Percentiles rank a stretch among this genome's conserved stretches.
phyloP scores from a whole-genome alignment of 1,284 basidiomycete species.

The Macrocystidia cucumis region DNA sequence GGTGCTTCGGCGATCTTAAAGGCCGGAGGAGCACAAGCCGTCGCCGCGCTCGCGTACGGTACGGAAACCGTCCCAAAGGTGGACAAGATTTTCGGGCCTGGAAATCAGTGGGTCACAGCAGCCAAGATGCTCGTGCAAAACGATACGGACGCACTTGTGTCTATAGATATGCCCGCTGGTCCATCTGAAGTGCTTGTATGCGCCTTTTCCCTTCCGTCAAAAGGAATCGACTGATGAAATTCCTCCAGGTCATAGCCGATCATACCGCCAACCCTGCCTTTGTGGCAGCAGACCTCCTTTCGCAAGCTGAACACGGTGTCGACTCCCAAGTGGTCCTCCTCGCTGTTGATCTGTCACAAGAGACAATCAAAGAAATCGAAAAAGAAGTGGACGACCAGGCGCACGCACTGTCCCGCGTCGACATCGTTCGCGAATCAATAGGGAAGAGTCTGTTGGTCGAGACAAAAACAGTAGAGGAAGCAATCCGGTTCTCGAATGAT shows the following conservation, averaged over 20 bases:
- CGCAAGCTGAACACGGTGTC: constrained; percentile 96
- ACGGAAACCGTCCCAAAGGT: constrained; percentile 97
- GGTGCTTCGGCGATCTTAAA: constrained; percentile 87
- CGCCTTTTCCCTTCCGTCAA: constrained; percentile 12
- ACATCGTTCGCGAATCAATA: constrained; percentile 89
- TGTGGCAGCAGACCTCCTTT: constrained; percentile 94
- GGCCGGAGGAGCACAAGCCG: constrained; percentile 95
- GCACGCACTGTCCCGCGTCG: constrained; percentile 78
- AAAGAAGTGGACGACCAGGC: constrained; percentile 87
- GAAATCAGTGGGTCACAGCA: constrained; percentile 99
- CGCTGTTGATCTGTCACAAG: constrained; percentile 60
- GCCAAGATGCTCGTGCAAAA: constrained; percentile 99
- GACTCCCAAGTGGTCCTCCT: constrained; percentile 98
- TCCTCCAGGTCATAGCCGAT: constrained; percentile 83
- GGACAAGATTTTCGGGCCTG: constrained; percentile 98
- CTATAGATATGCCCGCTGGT: constrained; percentile 99
- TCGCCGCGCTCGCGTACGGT: constrained; percentile 97
- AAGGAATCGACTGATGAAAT: constrained; percentile 2
- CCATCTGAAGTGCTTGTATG: constrained; percentile 93
- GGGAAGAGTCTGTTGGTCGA: constrained; percentile 89
- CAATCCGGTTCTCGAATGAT: constrained; percentile 88
- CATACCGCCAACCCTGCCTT: constrained; percentile 80
- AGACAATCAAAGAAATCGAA: constrained; percentile 72
- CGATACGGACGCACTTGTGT: constrained; percentile 94
- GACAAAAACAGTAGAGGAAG: constrained; percentile 62